phyloP scores from a whole-genome alignment of 495 filamentous ascomycete genomes.

The Sporormia fimetaria region DNA sequence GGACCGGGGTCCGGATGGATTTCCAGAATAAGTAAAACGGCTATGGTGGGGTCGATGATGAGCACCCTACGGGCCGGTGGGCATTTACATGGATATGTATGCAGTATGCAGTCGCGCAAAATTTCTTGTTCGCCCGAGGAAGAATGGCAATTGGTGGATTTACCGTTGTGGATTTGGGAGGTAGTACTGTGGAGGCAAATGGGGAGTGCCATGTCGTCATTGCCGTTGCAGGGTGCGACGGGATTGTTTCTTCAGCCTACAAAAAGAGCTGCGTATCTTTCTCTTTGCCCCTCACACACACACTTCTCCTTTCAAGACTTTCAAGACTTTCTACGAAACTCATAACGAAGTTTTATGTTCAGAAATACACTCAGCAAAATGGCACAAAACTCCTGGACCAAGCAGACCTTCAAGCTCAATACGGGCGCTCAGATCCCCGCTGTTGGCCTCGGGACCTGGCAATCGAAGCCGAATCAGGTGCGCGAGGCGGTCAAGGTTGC shows the following conservation, averaged over 20 bases:
- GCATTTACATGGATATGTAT: too few relatives aligned
- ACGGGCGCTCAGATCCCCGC: slow-evolving; percentile 70
- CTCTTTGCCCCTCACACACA: neutral
- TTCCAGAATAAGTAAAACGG: too few relatives aligned
- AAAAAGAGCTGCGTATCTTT: slow-evolving; percentile 1
- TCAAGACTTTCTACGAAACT: slow-evolving; percentile 2
- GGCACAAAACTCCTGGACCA: slow-evolving; percentile 23
- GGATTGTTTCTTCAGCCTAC: neutral
- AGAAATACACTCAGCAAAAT: slow-evolving; percentile 19
- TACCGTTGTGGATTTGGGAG: too few relatives aligned
- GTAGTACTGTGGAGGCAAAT: too few relatives aligned
- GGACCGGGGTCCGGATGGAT: too few relatives aligned
- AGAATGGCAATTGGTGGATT: slow-evolving; percentile 18
- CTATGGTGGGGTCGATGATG: too few relatives aligned
- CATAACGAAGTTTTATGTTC: slow-evolving; percentile 17
- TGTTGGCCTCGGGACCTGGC: slow-evolving; percentile 77
- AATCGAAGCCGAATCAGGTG: slow-evolving; percentile 53
- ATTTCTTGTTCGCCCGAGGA: too few relatives aligned
- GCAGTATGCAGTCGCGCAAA: too few relatives aligned
- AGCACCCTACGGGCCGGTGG: too few relatives aligned
- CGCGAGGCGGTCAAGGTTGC: slow-evolving; percentile 65
- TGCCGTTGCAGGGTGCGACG: neutral
- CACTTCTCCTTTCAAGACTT: slow-evolving; percentile 1
- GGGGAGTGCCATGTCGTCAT: too few relatives aligned
- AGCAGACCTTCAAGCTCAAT: slow-evolving; percentile 64